phyloP scores from a whole-genome alignment of 805 yeast species.

The Yarrowia osloensis region DNA sequence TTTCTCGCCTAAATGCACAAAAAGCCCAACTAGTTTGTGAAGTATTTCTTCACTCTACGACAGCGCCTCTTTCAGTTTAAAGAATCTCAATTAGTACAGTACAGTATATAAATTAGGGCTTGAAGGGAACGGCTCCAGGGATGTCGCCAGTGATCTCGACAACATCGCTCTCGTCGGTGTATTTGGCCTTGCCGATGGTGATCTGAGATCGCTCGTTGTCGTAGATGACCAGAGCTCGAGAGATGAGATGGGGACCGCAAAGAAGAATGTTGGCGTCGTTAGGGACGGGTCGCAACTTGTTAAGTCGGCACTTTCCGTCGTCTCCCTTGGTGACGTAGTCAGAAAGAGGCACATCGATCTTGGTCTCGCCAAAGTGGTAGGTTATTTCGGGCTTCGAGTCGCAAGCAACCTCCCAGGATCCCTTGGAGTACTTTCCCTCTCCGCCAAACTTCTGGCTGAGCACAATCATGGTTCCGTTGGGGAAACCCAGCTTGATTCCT shows the following conservation, averaged over 20 bases:
- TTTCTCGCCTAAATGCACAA: no score
- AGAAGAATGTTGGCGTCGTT: not conserved
- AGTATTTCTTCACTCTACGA: no score
- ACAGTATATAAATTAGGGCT: not conserved
- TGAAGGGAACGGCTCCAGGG: not conserved
- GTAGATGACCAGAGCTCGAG: not conserved
- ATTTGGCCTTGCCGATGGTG: not conserved
- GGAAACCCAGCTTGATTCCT: not conserved
- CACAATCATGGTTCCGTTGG: not conserved
- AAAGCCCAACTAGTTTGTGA: no score
- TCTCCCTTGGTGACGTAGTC: not conserved
- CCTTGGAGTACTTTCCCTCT: not conserved
- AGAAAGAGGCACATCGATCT: not conserved
- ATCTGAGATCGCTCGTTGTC: slow-evolving; percentile 1
- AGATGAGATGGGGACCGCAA: not conserved
- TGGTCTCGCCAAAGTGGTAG: not conserved
- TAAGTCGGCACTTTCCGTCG: no score
- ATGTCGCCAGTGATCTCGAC: not conserved
- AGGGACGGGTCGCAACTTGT: no score
- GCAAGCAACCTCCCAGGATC: not conserved
- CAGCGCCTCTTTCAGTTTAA: no score
- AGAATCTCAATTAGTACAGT: no score
- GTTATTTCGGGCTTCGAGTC: not conserved
- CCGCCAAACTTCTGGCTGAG: not conserved
- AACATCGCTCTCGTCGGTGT: not conserved